Evolutionary conservation across 2,329 filamentous ascomycete genomes (phyloP).

Genomic region (Xylaria sp.): DNA sequence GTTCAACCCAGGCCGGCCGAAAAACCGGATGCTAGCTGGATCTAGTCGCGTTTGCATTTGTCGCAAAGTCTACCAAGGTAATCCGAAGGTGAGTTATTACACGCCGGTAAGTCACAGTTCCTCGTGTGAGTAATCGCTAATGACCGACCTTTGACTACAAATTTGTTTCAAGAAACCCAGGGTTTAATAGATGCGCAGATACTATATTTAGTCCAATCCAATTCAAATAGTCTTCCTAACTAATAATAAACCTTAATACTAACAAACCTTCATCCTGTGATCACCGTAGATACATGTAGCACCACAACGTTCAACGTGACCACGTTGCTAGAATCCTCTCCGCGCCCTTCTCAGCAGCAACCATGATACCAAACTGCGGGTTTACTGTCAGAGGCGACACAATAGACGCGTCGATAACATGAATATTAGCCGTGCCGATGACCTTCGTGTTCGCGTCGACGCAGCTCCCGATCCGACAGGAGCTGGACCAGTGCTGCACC

Average conservation of each 20-base stretch:
- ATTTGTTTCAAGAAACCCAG: not conserved
- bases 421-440: slow-evolving; percentile 59
- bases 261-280: not conserved
- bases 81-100: not conserved
- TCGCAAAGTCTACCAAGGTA: not conserved
- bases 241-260: not conserved
- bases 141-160: not conserved
- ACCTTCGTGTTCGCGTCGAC: slow-evolving; percentile 60
- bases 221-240: not conserved
- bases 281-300: not conserved
- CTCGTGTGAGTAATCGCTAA: not conserved
- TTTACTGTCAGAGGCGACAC: slow-evolving; percentile 62
- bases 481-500: slow-evolving; percentile 65
- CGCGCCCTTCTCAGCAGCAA: slow-evolving; percentile 61
- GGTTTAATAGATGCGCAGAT: not conserved
- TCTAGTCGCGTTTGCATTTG: not conserved
- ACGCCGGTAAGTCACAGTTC: not conserved
- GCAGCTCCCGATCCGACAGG: slow-evolving; percentile 60
- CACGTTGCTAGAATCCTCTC: slow-evolving; percentile 56
- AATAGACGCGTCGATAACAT: slow-evolving; percentile 63
- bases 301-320: not conserved
- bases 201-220: not conserved
- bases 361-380: slow-evolving; percentile 65
- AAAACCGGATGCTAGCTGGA: not conserved
- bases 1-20: not conserved